Evolutionary conservation across 106 monocot genomes (phyloP).

Genomic region (Posidonia australis): DNA sequence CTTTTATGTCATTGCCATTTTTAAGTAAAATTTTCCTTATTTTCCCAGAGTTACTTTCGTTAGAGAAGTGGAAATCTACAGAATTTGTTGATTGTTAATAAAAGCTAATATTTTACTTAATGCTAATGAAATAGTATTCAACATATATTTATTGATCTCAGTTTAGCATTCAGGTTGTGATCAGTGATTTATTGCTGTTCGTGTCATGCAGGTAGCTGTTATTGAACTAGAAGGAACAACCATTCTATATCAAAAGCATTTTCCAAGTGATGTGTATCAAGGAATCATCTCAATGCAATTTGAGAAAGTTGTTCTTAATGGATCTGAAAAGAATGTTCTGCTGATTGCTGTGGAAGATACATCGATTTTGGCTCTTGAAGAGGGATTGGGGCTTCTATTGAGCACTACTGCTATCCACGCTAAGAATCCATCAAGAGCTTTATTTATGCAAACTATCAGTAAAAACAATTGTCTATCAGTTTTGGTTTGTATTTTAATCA

Average conservation of each 20-base stretch:
- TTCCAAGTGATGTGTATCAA: slow-evolving; percentile 3
- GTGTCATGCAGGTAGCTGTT: slow-evolving; percentile 8
- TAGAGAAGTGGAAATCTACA: background rate
- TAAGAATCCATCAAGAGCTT: slow-evolving; percentile 12
- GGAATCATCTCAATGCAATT: slow-evolving; percentile 12
- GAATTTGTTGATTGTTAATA: background rate
- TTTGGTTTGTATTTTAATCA: background rate
- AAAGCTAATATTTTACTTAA: background rate
- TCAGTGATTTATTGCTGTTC: background rate
- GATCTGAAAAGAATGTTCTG: slow-evolving; percentile 8
- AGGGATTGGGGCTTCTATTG: background rate
- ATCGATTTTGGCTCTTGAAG: slow-evolving; percentile 10
- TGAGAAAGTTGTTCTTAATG: background rate
- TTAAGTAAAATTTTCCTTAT: background rate
- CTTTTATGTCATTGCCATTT: slow-evolving; percentile 10
- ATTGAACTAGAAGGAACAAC: slow-evolving; percentile 9
- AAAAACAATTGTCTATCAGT: background rate
- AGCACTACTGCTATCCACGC: background rate
- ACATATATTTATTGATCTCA: background rate
- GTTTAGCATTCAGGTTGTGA: background rate
- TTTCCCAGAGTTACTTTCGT: background rate
- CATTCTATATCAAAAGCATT: slow-evolving; percentile 13
- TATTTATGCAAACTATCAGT: slow-evolving; percentile 17
- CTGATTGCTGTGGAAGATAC: slow-evolving; percentile 9
- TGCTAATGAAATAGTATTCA: background rate